Evolutionary conservation across 495 filamentous ascomycete genomes (phyloP).

Genomic region (Immersiella caudata): DNA sequence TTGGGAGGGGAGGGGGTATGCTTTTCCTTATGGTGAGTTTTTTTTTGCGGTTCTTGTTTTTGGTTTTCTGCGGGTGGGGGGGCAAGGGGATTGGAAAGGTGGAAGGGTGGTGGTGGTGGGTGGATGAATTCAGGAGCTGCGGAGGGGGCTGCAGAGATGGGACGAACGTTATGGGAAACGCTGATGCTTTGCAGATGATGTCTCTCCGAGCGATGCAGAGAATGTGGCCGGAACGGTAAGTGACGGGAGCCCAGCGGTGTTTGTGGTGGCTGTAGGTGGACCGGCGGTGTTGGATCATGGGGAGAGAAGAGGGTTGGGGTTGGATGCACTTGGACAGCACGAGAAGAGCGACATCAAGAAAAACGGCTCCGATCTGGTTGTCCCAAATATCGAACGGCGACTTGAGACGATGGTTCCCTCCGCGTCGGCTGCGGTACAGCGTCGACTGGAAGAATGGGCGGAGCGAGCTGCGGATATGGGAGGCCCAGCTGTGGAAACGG

Average conservation of each 20-base stretch:
- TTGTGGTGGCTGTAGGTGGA: conserved; percentile 63
- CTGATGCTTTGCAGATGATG: conserved; percentile 56
- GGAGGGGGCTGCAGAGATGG: no score
- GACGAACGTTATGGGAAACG: no score
- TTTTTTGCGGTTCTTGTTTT: background rate
- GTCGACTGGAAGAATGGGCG: background rate
- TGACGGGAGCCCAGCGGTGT: conserved; percentile 56
- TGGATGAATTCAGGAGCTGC: no score
- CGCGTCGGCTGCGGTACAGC: background rate
- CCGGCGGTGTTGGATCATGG: background rate
- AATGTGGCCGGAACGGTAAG: conserved; percentile 66
- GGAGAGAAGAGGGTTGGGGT: background rate
- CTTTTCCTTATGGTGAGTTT: conserved; percentile 68
- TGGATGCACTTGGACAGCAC: background rate
- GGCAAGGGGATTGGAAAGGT: no score
- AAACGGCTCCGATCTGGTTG: background rate
- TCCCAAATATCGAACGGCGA: background rate
- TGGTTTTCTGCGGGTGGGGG: no score
- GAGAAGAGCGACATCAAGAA: background rate
- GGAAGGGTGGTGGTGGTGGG: no score
- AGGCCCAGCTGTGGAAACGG: background rate
- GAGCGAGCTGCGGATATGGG: background rate
- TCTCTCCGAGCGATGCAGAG: conserved; percentile 55
- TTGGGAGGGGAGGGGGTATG: conserved; percentile 67
- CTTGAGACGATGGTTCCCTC: background rate